phyloP scores from a whole-genome alignment of 2,329 filamentous ascomycete genomes.

The Thielaviopsis musarum region DNA sequence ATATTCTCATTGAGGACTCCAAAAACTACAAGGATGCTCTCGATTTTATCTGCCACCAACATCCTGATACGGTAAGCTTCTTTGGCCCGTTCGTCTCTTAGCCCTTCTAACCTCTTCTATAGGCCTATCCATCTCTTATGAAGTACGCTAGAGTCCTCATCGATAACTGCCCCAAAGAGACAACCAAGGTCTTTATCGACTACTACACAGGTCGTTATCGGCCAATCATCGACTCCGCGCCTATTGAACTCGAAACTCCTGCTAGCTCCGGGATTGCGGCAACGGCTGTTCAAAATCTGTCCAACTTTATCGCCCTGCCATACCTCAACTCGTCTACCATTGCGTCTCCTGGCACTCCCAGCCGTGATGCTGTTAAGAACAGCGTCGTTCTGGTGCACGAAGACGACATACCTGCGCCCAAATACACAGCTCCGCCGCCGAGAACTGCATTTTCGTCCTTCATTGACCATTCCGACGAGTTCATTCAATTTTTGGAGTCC shows the following conservation, averaged over 20 bases:
- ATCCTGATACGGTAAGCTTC: slow-evolving; percentile 51
- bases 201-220: slow-evolving; percentile 82
- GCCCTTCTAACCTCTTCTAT: background rate
- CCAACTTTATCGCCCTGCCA: slow-evolving; percentile 65
- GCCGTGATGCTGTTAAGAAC: slow-evolving; percentile 29
- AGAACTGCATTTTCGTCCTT: slow-evolving; percentile 90
- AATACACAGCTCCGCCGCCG: slow-evolving; percentile 68
- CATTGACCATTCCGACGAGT: slow-evolving; percentile 82
- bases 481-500: slow-evolving; percentile 82
- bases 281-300: slow-evolving; percentile 71
- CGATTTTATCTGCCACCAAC: slow-evolving; percentile 77
- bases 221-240: slow-evolving; percentile 37
- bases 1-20: slow-evolving; percentile 89
- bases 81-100: background rate
- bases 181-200: slow-evolving; percentile 78
- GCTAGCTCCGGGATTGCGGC: slow-evolving; percentile 36
- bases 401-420: slow-evolving; percentile 27
- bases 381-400: slow-evolving; percentile 29
- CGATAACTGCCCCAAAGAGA: slow-evolving; percentile 66
- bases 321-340: slow-evolving; percentile 57
- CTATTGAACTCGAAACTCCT: slow-evolving; percentile 6
- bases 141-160: slow-evolving; percentile 88
- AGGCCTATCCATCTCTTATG: slow-evolving; percentile 80
- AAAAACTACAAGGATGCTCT: slow-evolving; percentile 79
- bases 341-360: slow-evolving; percentile 34